phyloP scores from a whole-genome alignment of 192 early-diverging fungal species.

The Endogone sp. region DNA sequence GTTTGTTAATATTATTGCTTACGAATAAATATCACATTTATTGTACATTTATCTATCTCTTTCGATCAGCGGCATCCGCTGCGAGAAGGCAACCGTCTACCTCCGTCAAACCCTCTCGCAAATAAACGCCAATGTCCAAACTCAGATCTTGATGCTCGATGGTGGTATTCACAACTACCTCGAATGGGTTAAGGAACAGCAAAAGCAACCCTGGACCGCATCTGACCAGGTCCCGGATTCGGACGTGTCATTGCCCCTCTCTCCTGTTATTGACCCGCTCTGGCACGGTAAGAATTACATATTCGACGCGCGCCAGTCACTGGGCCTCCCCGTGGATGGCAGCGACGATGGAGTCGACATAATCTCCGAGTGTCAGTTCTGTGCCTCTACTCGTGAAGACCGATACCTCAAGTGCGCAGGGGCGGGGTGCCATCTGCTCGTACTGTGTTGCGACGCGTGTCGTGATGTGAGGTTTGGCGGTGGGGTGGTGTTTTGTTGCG shows the following conservation, averaged over 20 bases:
- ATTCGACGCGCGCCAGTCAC: constrained; percentile 66
- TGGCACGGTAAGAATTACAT: constrained; percentile 70
- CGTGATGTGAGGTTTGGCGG: neutral
- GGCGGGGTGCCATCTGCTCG: constrained; percentile 47
- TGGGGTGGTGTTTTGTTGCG: neutral
- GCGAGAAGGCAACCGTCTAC: constrained; percentile 60
- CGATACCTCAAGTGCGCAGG: constrained; percentile 47
- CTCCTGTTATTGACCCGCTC: constrained; percentile 23
- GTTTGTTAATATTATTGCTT: too few species aligned
- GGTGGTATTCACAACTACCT: constrained; percentile 72
- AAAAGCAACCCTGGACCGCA: neutral
- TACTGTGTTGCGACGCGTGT: constrained; percentile 33
- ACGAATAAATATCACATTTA: too few species aligned
- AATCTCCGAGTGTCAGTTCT: constrained; percentile 35
- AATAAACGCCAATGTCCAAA: constrained; percentile 12
- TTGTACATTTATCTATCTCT: neutral
- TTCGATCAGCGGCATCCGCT: constrained; percentile 25
- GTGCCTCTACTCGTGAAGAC: constrained; percentile 28
- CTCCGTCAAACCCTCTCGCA: constrained; percentile 35
- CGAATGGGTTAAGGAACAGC: constrained; percentile 53
- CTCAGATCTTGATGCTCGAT: constrained; percentile 59
- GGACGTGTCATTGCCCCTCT: constrained; percentile 1
- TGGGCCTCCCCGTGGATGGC: constrained; percentile 12
- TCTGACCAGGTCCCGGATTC: neutral
- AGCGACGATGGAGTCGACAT: constrained; percentile 3